Evolutionary conservation across 805 yeast genomes (phyloP).

Genomic region (Ogataea paradorogensis): DNA sequence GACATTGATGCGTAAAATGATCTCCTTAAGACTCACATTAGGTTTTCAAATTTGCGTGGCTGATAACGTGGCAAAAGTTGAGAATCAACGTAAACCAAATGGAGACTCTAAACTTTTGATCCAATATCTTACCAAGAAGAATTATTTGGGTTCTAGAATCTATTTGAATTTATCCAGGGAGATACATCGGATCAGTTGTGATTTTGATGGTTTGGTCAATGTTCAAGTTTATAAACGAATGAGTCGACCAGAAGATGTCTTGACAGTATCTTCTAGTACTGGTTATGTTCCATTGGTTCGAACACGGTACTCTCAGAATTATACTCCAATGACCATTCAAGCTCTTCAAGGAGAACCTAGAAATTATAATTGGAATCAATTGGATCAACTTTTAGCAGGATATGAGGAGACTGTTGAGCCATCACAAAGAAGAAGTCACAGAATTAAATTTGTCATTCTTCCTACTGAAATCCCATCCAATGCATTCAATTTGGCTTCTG

Average conservation of each 20-base stretch:
- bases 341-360: constrained; percentile 51
- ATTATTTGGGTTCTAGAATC: constrained; percentile 56
- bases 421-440: constrained; percentile 50
- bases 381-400: constrained; percentile 92
- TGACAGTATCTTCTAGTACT: constrained; percentile 22
- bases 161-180: constrained; percentile 79
- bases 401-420: constrained; percentile 69
- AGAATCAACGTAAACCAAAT: constrained; percentile 53
- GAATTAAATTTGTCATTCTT: constrained; percentile 79
- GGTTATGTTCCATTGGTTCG: constrained; percentile 58
- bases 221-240: constrained; percentile 68
- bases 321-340: constrained; percentile 54
- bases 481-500: constrained; percentile 43
- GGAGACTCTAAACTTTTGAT: constrained; percentile 52
- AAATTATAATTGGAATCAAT: constrained; percentile 80
- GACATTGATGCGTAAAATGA: constrained; percentile 80
- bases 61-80: constrained; percentile 60
- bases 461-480: constrained; percentile 71
- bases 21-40: constrained; percentile 71
- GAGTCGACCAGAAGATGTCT: constrained; percentile 27
- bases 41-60: constrained; percentile 93
- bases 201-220: constrained; percentile 65
- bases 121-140: constrained; percentile 50
- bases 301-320: constrained; percentile 73
- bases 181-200: constrained; percentile 79